Evolutionary conservation across 2,329 filamentous ascomycete species (phyloP).

Genomic region (Penicillium hordei): DNA sequence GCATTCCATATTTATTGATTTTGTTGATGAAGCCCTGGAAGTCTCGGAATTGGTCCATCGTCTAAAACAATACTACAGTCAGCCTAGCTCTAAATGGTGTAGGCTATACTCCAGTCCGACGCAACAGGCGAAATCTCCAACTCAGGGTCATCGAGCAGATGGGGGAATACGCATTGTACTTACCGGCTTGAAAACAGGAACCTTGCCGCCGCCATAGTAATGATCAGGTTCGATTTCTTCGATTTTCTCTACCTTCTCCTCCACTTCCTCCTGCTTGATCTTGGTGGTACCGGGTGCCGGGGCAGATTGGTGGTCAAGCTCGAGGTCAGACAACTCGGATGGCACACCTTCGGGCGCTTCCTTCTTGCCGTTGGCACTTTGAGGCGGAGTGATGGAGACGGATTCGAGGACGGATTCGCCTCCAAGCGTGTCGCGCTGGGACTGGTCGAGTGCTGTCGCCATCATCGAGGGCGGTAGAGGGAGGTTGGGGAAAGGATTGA

Average conservation of each 20-base stretch:
- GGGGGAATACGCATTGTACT: slow-evolving; percentile 33
- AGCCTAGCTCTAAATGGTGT: slow-evolving; percentile 11
- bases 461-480: slow-evolving; percentile 28
- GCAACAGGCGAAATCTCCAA: background rate
- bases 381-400: slow-evolving; percentile 45
- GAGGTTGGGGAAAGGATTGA: slow-evolving; percentile 12
- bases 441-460: slow-evolving; percentile 37
- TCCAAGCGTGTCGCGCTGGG: slow-evolving; percentile 28
- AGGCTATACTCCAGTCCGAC: background rate
- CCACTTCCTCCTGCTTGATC: slow-evolving; percentile 50
- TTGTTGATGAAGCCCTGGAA: slow-evolving; percentile 90
- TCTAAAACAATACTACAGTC: slow-evolving; percentile 46
- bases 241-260: slow-evolving; percentile 66
- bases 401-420: slow-evolving; percentile 28
- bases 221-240: slow-evolving; percentile 81
- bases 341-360: slow-evolving; percentile 43
- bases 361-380: slow-evolving; percentile 47
- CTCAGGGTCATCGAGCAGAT: background rate
- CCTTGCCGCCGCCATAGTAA: slow-evolving; percentile 77
- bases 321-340: slow-evolving; percentile 45
- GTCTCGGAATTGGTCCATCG: slow-evolving; percentile 90
- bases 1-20: slow-evolving; percentile 94
- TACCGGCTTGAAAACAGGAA: slow-evolving; percentile 90
- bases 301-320: slow-evolving; percentile 35
- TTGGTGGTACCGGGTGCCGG: slow-evolving; percentile 28